Percentiles rank a stretch among this genome's conserved stretches.
Conservation (phyloP, 2,329 filamentous ascomycete species). For the Apiospora koreana region DNA sequence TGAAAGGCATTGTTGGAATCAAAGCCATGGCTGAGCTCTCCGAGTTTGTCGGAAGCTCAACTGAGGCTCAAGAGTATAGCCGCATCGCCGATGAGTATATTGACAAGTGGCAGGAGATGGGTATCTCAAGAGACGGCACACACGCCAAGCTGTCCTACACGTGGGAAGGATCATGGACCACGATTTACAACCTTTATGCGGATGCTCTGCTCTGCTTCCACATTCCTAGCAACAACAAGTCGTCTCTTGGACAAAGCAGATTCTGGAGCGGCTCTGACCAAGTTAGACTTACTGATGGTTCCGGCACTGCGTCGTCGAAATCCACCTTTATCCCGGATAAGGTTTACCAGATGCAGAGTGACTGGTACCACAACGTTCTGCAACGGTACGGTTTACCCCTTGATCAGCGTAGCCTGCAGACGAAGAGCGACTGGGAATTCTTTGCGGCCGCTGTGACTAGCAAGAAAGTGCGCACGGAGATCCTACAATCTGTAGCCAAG, state of each 20-base stretch:
- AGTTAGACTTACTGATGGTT: conserved; percentile 17
- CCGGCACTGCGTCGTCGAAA: conserved; percentile 21
- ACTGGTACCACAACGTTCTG: conserved; percentile 78
- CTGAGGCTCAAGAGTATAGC: conserved; percentile 62
- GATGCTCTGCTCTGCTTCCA: conserved; percentile 81
- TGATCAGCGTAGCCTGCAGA: conserved; percentile 79
- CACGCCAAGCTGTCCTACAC: conserved; percentile 79
- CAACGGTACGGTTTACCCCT: conserved; percentile 83
- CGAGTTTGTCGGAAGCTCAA: conserved; percentile 54
- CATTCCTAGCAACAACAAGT: conserved; percentile 32
- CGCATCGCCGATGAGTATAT: conserved; percentile 68
- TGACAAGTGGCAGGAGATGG: conserved; percentile 70
- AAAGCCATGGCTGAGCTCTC: conserved; percentile 75
- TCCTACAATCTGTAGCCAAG: conserved; percentile 70
- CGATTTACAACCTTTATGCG: conserved; percentile 76
- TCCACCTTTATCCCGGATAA: conserved; percentile 67
- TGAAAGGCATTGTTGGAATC: conserved; percentile 79
- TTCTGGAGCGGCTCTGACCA: conserved; percentile 23
- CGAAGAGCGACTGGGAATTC: conserved; percentile 91
- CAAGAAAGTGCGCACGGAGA: conserved; percentile 66
- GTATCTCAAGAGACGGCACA: conserved; percentile 68
- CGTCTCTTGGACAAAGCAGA: conserved; percentile 22
- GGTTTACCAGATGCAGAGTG: conserved; percentile 77
- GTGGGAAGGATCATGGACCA: conserved; percentile 83
- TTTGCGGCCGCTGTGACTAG: conserved; percentile 81